Conservation (phyloP, 2,329 filamentous ascomycete genomes). For the Proliferodiscus dingleyae region DNA sequence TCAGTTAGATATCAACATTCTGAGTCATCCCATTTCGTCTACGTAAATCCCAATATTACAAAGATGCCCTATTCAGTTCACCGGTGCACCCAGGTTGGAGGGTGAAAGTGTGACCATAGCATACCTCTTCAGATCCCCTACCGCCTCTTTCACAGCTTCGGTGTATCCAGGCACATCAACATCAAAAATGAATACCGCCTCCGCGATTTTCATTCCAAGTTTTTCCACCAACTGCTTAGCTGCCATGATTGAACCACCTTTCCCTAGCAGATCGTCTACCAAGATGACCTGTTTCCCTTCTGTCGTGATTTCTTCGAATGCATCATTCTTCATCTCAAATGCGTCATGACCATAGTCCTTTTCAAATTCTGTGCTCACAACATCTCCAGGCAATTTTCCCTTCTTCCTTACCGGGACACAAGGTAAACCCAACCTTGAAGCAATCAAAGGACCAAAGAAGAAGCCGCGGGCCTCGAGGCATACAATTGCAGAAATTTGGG, state of each 20-base stretch:
- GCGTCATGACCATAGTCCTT: constrained; percentile 94
- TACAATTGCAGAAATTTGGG: constrained; percentile 48
- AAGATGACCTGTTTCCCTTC: constrained; percentile 81
- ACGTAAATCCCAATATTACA: too few species aligned
- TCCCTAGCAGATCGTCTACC: constrained; percentile 95
- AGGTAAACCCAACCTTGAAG: constrained; percentile 70
- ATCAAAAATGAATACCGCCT: constrained; percentile 89
- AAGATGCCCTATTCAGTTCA: not conserved
- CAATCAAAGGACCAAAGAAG: constrained; percentile 83
- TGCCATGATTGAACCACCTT: constrained; percentile 82
- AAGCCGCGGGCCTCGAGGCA: constrained; percentile 91
- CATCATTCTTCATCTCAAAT: constrained; percentile 89
- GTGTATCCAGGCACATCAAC: constrained; percentile 42
- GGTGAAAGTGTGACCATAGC: constrained; percentile 16
- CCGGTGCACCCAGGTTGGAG: constrained; percentile 8
- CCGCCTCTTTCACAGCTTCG: constrained; percentile 10
- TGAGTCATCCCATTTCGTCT: too few species aligned
- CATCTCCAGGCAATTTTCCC: constrained; percentile 88
- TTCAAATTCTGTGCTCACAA: constrained; percentile 74
- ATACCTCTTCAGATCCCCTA: constrained; percentile 18
- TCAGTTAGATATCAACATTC: too few species aligned
- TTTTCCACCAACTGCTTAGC: constrained; percentile 78
- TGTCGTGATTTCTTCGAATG: constrained; percentile 51
- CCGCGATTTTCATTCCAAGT: constrained; percentile 74
- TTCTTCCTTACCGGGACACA: constrained; percentile 91